A percentile compares a stretch with the other conserved stretches of the same genome.
These are phyloP conservation scores for Phytophthora ohioensis DNA, from an alignment of 352 stramenopile species.

Conservation along the genomic window DNA sequence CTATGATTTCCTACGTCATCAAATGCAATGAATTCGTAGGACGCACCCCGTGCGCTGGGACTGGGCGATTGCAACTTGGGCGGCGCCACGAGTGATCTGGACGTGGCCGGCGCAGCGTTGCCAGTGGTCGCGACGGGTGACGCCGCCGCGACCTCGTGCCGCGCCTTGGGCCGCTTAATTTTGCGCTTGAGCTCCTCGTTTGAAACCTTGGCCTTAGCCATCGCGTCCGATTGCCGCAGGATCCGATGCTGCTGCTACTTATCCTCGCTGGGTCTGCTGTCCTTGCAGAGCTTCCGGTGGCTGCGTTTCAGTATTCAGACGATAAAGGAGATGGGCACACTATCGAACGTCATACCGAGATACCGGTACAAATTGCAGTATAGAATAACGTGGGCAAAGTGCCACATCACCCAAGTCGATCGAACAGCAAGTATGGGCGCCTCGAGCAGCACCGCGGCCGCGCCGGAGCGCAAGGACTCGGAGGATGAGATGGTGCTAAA, in stretches of 20 bases:
- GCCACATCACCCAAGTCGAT: slow-evolving; percentile 41
- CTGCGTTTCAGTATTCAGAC: slow-evolving; percentile 32
- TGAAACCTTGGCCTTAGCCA: slow-evolving; percentile 68
- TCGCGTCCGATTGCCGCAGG: slow-evolving; percentile 26
- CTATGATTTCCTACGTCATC: not conserved
- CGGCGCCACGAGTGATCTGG: slow-evolving; percentile 30
- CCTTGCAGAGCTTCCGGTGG: slow-evolving; percentile 32
- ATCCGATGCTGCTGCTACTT: slow-evolving; percentile 24
- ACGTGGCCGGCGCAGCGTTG: slow-evolving; percentile 24
- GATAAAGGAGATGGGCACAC: slow-evolving; percentile 2
- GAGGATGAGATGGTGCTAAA: slow-evolving; percentile 75
- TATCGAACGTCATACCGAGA: slow-evolving; percentile 24
- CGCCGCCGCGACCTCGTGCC: slow-evolving; percentile 40
- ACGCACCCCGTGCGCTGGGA: slow-evolving; percentile 49
- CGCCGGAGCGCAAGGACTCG: slow-evolving; percentile 57
- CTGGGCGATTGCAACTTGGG: slow-evolving; percentile 62
- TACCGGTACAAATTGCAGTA: slow-evolving; percentile 12
- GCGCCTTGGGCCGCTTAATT: slow-evolving; percentile 67
- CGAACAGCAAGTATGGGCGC: slow-evolving; percentile 46
- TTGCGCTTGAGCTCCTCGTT: slow-evolving; percentile 79
- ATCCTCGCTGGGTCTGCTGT: slow-evolving; percentile 22
- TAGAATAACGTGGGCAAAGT: slow-evolving; percentile 1
- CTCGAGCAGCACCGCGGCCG: slow-evolving; percentile 46
- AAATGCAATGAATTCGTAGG: not conserved
- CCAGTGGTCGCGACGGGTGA: slow-evolving; percentile 18